phyloP scores from a whole-genome alignment of 306 rosid genomes.

The Corylus heterophylla region DNA sequence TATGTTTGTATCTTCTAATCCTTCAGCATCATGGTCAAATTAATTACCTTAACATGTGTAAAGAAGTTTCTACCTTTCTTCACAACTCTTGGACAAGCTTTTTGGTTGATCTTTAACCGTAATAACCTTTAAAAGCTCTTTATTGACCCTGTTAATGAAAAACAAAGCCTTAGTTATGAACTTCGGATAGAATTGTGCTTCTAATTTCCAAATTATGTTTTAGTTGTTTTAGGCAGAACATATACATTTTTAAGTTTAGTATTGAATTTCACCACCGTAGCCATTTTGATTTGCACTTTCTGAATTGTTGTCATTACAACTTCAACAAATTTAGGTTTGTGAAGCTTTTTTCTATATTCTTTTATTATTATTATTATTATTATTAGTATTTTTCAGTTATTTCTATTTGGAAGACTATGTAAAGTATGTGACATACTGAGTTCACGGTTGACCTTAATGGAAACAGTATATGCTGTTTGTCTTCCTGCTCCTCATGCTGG shows the following conservation, averaged over 20 bases:
- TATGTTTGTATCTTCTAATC: neutral
- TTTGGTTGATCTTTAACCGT: neutral
- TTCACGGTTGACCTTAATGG: constrained; percentile 24
- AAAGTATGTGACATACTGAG: neutral
- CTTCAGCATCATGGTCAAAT: neutral
- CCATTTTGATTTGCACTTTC: neutral
- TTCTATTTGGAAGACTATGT: neutral
- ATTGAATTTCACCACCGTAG: neutral
- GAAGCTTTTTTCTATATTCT: neutral
- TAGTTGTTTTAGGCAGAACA: neutral
- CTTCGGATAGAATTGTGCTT: neutral
- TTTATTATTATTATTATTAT: too few species aligned
- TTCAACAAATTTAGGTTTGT: neutral
- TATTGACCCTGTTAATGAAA: neutral
- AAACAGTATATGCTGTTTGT: constrained; percentile 67
- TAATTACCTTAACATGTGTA: too few species aligned
- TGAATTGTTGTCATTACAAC: neutral
- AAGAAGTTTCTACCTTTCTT: too few species aligned
- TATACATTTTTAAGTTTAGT: too few species aligned
- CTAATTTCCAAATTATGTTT: neutral
- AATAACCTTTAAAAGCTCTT: neutral
- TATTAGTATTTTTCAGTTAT: neutral
- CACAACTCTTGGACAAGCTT: too few species aligned
- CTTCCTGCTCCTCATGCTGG: constrained; percentile 60
- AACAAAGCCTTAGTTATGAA: neutral